Evolutionary conservation across 495 filamentous ascomycete species (phyloP).

Genomic region (Tuber indicum): DNA sequence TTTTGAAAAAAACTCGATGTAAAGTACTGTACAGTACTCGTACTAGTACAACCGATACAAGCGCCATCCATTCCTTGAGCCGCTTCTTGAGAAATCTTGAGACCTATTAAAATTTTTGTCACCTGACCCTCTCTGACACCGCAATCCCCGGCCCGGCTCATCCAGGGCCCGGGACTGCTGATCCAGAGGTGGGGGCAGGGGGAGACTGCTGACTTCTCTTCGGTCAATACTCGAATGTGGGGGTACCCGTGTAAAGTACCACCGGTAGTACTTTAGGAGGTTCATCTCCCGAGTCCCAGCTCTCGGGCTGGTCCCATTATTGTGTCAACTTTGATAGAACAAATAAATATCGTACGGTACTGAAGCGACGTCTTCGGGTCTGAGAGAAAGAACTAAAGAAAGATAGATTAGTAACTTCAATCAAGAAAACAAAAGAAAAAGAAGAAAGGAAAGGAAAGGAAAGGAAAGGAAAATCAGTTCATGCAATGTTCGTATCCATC

Average conservation of each 20-base stretch:
- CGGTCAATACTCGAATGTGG: not conserved
- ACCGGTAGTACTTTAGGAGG: not conserved
- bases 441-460: too few relatives aligned
- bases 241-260: not conserved
- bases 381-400: too few relatives aligned
- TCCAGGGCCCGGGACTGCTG: not conserved
- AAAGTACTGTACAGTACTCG: too few relatives aligned
- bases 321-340: not conserved
- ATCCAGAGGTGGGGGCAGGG: not conserved
- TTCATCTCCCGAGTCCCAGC: not conserved
- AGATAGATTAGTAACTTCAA: too few relatives aligned
- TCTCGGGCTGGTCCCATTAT: not conserved
- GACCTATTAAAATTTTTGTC: not conserved
- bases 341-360: too few relatives aligned
- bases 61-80: not conserved
- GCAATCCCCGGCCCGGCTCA: not conserved
- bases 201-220: not conserved
- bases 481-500: too few relatives aligned
- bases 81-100: not conserved
- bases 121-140: not conserved
- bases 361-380: too few relatives aligned
- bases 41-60: too few relatives aligned
- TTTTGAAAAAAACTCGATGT: not conserved
- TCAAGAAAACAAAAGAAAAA: too few relatives aligned
- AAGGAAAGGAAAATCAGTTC: too few relatives aligned